Conservation (phyloP, 2,329 filamentous ascomycete genomes). For the Fonsecaea pedrosoi region DNA sequence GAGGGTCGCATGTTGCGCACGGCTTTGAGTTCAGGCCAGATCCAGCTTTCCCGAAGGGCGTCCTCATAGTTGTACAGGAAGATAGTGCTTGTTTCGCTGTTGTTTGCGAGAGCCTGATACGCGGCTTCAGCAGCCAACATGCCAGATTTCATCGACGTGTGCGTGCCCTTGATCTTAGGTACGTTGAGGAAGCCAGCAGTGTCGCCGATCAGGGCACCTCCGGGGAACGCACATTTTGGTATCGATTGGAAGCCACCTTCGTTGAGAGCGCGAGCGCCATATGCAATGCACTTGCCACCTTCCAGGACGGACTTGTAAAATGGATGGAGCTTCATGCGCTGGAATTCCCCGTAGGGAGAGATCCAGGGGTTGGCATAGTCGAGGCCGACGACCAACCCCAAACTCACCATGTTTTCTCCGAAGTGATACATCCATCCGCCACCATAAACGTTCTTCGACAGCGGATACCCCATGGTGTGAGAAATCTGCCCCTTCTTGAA, state of each 20-base stretch:
- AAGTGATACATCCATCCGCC: conserved; percentile 99
- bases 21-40: conserved; percentile 93
- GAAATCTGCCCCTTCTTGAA: conserved; percentile 84
- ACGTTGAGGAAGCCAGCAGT: conserved; percentile 97
- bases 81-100: conserved; percentile 66
- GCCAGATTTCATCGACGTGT: conserved; percentile 96
- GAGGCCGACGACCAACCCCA: conserved; percentile 89
- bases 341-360: conserved; percentile 93
- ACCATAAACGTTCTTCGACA: conserved; percentile 88
- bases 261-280: conserved; percentile 86
- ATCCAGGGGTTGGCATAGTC: conserved; percentile 98
- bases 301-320: conserved; percentile 85
- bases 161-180: conserved; percentile 97
- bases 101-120: conserved; percentile 71
- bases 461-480: conserved; percentile 91
- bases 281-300: conserved; percentile 96
- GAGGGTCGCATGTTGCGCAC: conserved; percentile 98
- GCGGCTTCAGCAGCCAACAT: conserved; percentile 95
- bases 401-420: conserved; percentile 91
- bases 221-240: conserved; percentile 94
- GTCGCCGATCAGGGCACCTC: conserved; percentile 93
- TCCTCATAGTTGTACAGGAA: conserved; percentile 97
- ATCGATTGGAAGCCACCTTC: conserved; percentile 98
- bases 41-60: conserved; percentile 78
- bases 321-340: conserved; percentile 98